Evolutionary conservation across 2,329 filamentous ascomycete genomes (phyloP), one percentile per base, ranked within the genome.

Genomic region (Talaromyces sp.): DNA sequence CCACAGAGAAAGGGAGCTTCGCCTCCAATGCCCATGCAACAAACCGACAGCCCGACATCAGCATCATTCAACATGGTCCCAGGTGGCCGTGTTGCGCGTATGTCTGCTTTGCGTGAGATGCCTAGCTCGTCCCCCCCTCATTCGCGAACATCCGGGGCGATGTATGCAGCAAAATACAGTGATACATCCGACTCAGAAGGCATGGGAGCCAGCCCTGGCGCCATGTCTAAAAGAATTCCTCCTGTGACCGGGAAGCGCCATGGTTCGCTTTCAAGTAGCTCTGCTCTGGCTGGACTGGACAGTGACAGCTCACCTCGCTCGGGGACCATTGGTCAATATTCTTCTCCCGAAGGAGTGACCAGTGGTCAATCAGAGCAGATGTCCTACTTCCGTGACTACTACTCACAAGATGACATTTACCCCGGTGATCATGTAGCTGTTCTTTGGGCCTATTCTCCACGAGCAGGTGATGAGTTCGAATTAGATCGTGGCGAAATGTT

Each of bases 381-480:
- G 49, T 87, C 90, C 3, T 96, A 91, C 69, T 99, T 99, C 84
- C 96, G 96, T 70, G 94, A 99, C 72, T 99, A 99, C 74, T 99
- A 99, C 70, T 97, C 93, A 2, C 88, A 93, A 64, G 94, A 97
- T 65, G 92, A 97, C 65, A 96, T 99, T 52, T 90, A 93, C 65
- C 89, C 93, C 0, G 88, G 90, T 51, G 92, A 97, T 66, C 88
- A 88, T 54, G 93, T 99, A 37, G 85, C 94, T 13, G 90, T 91
- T 2, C 82, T 99, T 13, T 99, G 94, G 94, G 93, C 94, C 2
- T 99, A 99, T 72, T 91, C 96, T 65, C 93, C 94, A 30, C 89
- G 94, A 30, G 94, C 94, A 4, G 85, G 86, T 27, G 94, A 99
- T 66, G 94, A 99, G 69, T 97, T 97, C 68, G 82, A 90, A 35